phyloP scores from a whole-genome alignment of 768 basidiomycete genomes.

The Cystofilobasidium capitatum region DNA sequence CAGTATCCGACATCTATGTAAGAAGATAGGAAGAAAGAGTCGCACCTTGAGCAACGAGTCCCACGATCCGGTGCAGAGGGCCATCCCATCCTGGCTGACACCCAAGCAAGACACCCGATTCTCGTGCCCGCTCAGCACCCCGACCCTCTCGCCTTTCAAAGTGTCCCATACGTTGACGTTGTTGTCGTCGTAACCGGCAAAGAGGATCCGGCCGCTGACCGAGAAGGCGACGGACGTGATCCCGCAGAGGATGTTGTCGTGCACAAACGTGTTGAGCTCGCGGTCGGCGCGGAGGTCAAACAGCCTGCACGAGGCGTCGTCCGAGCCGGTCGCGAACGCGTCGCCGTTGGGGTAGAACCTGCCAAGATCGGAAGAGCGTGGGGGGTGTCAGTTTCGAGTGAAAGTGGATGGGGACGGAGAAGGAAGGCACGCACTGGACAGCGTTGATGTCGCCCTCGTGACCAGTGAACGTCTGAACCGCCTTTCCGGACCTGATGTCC shows the following conservation, averaged over 20 bases:
- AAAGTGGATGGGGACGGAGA: neutral
- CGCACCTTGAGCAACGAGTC: conserved; percentile 89
- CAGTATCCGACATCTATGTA: too few relatives aligned
- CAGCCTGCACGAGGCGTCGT: conserved; percentile 94
- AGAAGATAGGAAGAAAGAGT: conserved; percentile 26
- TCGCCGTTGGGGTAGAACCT: conserved; percentile 99
- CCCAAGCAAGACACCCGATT: conserved; percentile 95
- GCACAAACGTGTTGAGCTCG: conserved; percentile 91
- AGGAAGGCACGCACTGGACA: conserved; percentile 64
- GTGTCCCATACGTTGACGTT: conserved; percentile 99
- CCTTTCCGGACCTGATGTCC: conserved; percentile 96
- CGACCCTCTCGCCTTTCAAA: conserved; percentile 82
- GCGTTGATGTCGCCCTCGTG: conserved; percentile 99
- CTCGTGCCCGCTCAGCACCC: conserved; percentile 94
- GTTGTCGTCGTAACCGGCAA: conserved; percentile 99
- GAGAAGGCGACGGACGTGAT: conserved; percentile 99
- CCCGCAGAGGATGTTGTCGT: conserved; percentile 97
- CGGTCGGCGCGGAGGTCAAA: conserved; percentile 97
- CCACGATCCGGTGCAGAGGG: conserved; percentile 97
- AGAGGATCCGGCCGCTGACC: conserved; percentile 89
- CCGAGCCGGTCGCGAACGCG: conserved; percentile 96
- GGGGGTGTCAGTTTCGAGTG: neutral
- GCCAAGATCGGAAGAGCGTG: conserved; percentile 24
- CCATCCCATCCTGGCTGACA: conserved; percentile 93
- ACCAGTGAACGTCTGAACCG: conserved; percentile 95